phyloP scores from a whole-genome alignment of 768 basidiomycete genomes.

The Trametes coccinea region DNA sequence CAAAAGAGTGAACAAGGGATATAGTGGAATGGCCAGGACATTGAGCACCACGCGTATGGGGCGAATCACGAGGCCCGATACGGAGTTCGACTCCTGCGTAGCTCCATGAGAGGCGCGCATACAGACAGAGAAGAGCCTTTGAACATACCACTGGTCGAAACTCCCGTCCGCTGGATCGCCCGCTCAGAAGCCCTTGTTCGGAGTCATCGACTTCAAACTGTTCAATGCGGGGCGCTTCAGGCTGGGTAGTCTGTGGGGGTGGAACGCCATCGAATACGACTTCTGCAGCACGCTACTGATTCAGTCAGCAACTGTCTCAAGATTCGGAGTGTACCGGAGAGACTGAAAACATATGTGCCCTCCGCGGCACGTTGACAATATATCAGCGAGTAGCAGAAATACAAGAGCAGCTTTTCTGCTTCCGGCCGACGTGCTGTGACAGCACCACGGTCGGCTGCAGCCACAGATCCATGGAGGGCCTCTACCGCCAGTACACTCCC shows the following conservation, averaged over 20 bases:
- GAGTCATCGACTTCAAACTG: conserved; percentile 56
- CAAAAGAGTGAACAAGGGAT: conserved; percentile 57
- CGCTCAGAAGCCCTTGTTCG: conserved; percentile 35
- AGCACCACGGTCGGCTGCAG: too few species aligned
- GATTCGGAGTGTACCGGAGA: background rate
- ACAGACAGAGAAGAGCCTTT: background rate
- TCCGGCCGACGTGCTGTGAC: too few species aligned
- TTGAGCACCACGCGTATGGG: conserved; percentile 44
- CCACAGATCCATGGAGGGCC: too few species aligned
- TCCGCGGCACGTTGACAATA: too few species aligned
- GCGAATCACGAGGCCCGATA: conserved; percentile 22
- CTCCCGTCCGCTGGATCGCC: conserved; percentile 22
- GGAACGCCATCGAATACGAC: conserved; percentile 49
- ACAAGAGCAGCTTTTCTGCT: too few species aligned
- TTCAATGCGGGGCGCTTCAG: conserved; percentile 32
- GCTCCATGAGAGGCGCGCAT: background rate
- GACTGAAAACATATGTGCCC: too few species aligned
- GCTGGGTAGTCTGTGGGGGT: conserved; percentile 21
- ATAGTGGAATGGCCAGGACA: conserved; percentile 59
- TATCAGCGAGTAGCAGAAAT: too few species aligned
- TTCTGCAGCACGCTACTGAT: conserved; percentile 54
- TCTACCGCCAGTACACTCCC: too few species aligned
- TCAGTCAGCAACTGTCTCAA: background rate
- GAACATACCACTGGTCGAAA: conserved; percentile 24
- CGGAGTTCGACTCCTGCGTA: conserved; percentile 17